phyloP scores from a whole-genome alignment of 2,329 filamentous ascomycete species.

The Pseudonectria buxi region DNA sequence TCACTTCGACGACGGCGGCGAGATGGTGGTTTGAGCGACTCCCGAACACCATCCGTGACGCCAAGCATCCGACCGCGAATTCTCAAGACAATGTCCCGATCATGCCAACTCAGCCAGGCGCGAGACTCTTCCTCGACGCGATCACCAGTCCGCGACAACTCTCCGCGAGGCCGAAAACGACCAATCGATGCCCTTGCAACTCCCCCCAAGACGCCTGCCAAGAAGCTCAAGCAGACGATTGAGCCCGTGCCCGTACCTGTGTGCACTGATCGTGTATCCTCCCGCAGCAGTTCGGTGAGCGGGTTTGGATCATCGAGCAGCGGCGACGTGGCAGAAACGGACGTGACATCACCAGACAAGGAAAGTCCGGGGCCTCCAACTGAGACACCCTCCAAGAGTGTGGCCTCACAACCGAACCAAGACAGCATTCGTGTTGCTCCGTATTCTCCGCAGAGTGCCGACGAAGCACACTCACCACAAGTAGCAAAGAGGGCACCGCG shows the following conservation, averaged over 20 bases:
- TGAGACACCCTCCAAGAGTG: constrained; percentile 20
- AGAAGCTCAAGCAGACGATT: constrained; percentile 35
- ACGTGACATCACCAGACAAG: constrained; percentile 45
- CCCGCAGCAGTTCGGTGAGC: constrained; percentile 33
- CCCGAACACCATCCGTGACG: constrained; percentile 49
- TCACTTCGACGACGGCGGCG: constrained; percentile 48
- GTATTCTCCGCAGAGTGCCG: constrained; percentile 26
- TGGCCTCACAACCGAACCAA: constrained; percentile 3
- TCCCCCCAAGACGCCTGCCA: constrained; percentile 49
- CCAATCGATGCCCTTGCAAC: constrained; percentile 40
- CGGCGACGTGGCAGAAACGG: constrained; percentile 29
- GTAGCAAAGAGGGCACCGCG: constrained; percentile 4
- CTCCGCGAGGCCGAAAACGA: constrained; percentile 30
- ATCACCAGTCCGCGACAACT: constrained; percentile 22
- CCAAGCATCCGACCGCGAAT: constrained; percentile 49
- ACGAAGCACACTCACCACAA: constrained; percentile 20
- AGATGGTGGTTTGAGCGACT: constrained; percentile 42
- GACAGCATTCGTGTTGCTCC: constrained; percentile 13
- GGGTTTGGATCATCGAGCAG: constrained; percentile 20
- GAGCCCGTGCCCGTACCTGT: too few relatives aligned
- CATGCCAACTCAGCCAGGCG: constrained; percentile 25
- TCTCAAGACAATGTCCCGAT: constrained; percentile 32
- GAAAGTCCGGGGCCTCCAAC: constrained; percentile 35
- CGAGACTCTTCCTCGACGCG: constrained; percentile 26
- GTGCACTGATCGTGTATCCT: constrained; percentile 23